phyloP scores from a whole-genome alignment of 2,329 filamentous ascomycete genomes.

The Plectosphaerella plurivora region DNA sequence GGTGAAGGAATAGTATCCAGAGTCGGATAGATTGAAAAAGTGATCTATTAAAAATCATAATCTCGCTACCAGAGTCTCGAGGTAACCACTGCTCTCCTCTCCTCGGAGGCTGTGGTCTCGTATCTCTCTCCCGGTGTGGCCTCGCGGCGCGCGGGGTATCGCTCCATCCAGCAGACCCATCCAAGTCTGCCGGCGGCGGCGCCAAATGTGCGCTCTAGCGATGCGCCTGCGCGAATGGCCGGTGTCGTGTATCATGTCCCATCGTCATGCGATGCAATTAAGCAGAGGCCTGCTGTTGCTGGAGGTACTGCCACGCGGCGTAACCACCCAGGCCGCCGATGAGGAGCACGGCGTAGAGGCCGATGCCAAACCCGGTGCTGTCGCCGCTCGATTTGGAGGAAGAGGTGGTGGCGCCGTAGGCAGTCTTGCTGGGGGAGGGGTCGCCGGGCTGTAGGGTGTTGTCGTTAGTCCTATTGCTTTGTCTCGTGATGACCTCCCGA shows the following conservation, averaged over 20 bases:
- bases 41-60: too few relatives aligned
- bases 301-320: conserved; percentile 79
- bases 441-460: conserved; percentile 61
- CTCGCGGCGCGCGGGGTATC: neutral
- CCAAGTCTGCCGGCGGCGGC: neutral
- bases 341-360: conserved; percentile 76
- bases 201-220: neutral
- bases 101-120: neutral
- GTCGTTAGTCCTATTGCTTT: conserved; percentile 14
- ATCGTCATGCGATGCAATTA: conserved; percentile 2
- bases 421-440: conserved; percentile 62
- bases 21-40: too few relatives aligned
- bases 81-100: neutral
- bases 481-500: neutral
- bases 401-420: conserved; percentile 34
- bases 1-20: too few relatives aligned
- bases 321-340: conserved; percentile 74
- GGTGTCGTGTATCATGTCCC: neutral
- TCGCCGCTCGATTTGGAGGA: conserved; percentile 43
- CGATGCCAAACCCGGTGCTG: conserved; percentile 63
- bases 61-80: too few relatives aligned
- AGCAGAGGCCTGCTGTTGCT: conserved; percentile 42
- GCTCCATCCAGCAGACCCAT: too few relatives aligned
- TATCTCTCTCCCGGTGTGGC: neutral
- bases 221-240: neutral